Base-by-base conservation (phyloP, 148 eudicot species). In the Vaccinium macrocarpon region DNA sequence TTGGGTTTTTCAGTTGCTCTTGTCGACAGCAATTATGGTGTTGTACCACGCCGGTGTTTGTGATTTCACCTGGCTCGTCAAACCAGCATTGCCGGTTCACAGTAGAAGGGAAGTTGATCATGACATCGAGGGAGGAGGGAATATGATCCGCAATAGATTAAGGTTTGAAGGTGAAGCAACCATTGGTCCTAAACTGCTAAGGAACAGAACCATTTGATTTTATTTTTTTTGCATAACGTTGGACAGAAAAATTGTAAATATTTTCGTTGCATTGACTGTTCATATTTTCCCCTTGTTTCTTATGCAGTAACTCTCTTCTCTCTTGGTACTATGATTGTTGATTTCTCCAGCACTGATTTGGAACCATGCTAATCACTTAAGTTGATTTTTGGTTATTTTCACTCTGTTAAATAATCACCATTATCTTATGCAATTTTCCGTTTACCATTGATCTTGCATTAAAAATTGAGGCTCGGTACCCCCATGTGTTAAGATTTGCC, bases 11-110 rank as follows among this genome's bases (percentile, higher is more conserved):
- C 76, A 66, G 75, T 25, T 81, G 21, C 72, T 81, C 6, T 2
- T 64, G 10, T 81, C 83, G 9, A 14, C 56, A 0, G 38, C 56
- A 46, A 15, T 78, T 55, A 78, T 78, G 59, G 10, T 78, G 38
- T 52, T 53, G 12, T 53, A 78, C 61, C 55, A 78, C 11, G 46
- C 81, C n/a, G 81, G 62, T 23, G 15, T 78, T 6, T 51, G 6
- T 27, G 81, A 78, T 55, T 18, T 78, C 59, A 78, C 81, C 12
- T 78, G 81, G 81, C 81, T 78, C 62, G 11, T 78, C 23, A 16
- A 5, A 32, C 8, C 73, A 55, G 8, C 25, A 15, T 8, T n/a
- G 32, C 52, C 21, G 5, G 18, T 13, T 14, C 50, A 38, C 50
- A 5, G 49, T 72, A n/a, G 1, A 13, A 15, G 9, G 18, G 61